A percentile compares a stretch with the other conserved stretches of the same genome.
These are phyloP conservation scores for Fraxinus dipetala DNA, from an alignment of 305 asterid species.

Conservation along the genomic window DNA sequence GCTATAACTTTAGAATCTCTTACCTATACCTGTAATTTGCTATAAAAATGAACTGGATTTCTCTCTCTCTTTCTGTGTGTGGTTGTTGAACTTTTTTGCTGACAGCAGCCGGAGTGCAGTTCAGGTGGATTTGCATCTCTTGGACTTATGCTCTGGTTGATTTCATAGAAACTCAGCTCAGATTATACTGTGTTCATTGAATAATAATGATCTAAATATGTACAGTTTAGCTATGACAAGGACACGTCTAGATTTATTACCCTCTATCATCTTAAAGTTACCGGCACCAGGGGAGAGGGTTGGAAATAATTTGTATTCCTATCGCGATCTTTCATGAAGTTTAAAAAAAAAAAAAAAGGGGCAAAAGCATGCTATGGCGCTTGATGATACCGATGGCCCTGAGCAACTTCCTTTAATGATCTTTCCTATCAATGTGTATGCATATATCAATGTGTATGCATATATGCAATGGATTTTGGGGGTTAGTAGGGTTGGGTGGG, in stretches of 20 bases:
- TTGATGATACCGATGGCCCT: neutral
- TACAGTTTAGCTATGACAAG: neutral
- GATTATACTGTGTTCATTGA: neutral
- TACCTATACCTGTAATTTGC: neutral
- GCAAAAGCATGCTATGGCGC: neutral
- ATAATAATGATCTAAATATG: neutral
- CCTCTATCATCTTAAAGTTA: neutral
- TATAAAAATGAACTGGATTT: neutral
- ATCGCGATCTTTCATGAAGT: neutral
- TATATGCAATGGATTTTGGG: neutral
- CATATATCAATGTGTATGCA: neutral
- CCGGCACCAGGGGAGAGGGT: neutral
- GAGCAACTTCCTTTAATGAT: neutral
- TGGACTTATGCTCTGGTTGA: neutral
- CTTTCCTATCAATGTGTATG: neutral
- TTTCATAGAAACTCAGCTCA: neutral
- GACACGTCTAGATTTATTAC: neutral
- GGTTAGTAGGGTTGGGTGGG: neutral
- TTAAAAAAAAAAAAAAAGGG: neutral
- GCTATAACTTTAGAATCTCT: neutral
- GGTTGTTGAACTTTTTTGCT: neutral
- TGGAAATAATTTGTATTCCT: neutral
- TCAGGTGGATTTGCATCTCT: neutral
- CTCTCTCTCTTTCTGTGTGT: neutral
- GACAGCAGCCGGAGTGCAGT: neutral